Evolutionary conservation across 768 basidiomycete genomes (phyloP), one percentile per base, ranked within the genome.

Genomic region (Tephrocybe sp.): DNA sequence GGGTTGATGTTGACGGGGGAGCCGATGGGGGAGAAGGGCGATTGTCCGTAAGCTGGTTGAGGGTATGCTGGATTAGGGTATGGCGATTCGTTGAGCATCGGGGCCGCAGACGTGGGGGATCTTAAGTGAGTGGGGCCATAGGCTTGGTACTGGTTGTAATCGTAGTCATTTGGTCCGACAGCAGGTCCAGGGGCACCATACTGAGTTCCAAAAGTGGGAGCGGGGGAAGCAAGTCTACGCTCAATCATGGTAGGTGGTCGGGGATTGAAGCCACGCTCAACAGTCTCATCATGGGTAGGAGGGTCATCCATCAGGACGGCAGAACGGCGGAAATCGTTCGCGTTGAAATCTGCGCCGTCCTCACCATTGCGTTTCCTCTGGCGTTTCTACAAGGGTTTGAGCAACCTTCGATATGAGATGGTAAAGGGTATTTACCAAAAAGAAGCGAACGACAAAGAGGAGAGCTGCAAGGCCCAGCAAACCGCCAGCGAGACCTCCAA

Each of bases 261-360:
- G 15, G 79, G 79, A 50, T 78, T 79, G 58, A 66, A 75, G 0
- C 76, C 71, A 23, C 65, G 66, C 18, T 67, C 66, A 46, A 69
- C 61, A 38, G 63, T 68, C 48, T 72, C 72, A 38, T 71, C 67
- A 38, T 69, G 69, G 4, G 69, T 68, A 22, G 67, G 69, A n/a
- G 77, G 73, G 55, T 85, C 84, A 40, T 80, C 70, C 19, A 82
- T 67, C 19, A 86, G 63, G 13, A 82, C 61, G n/a, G 77, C 79
- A 12, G 86, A 88, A 45, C 83, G 80, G 44, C 79, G 77, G 74
- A 86, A 86, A 9, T 75, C 75, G 37, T 68, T 63, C 1, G 82
- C 65, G 53, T 80, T 74, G 64, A 86, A 89, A 16, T 60, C 65
- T 40, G 64, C 59, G 22, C 75, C 73, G 0, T 69, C 69, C n/a